Conservation (phyloP, 768 basidiomycete genomes). For the Antrodiella citrinella region DNA sequence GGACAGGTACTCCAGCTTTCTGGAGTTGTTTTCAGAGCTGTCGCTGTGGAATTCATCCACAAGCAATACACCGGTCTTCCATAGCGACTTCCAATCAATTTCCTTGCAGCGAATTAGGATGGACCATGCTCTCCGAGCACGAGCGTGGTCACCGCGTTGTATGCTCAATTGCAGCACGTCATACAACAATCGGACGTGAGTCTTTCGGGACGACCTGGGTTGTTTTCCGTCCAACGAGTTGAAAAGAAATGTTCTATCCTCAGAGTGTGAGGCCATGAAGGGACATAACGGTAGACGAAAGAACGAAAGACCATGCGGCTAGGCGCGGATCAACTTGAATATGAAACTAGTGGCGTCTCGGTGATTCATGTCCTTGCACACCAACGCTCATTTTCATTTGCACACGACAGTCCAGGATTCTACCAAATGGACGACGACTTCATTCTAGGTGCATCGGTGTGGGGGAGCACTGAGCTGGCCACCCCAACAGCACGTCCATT, state of each 20-base stretch:
- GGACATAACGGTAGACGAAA: not conserved
- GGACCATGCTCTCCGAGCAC: constrained; percentile 65
- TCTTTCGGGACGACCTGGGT: constrained; percentile 49
- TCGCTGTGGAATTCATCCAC: constrained; percentile 26
- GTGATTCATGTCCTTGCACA: not conserved
- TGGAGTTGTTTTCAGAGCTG: constrained; percentile 17
- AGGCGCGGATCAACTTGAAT: not conserved
- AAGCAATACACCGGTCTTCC: constrained; percentile 59
- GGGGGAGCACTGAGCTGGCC: constrained; percentile 43
- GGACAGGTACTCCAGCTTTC: constrained; percentile 51
- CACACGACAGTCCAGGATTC: no score
- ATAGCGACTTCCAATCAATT: constrained; percentile 63
- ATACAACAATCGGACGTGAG: constrained; percentile 66
- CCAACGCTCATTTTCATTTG: constrained; percentile 6
- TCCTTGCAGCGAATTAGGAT: constrained; percentile 74
- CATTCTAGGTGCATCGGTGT: constrained; percentile 64
- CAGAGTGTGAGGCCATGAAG: constrained; percentile 9
- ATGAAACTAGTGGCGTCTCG: not conserved
- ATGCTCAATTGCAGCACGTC: constrained; percentile 69
- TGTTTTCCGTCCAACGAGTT: constrained; percentile 42
- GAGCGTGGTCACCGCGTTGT: constrained; percentile 52
- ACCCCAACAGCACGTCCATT: constrained; percentile 21
- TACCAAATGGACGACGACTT: constrained; percentile 64
- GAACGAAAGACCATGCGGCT: not conserved
- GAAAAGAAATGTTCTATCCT: constrained; percentile 51